These are phyloP conservation scores for Plectosphaerella cucumerina DNA, from an alignment of 2,329 filamentous ascomycete genomes.

Conservation along the genomic window DNA sequence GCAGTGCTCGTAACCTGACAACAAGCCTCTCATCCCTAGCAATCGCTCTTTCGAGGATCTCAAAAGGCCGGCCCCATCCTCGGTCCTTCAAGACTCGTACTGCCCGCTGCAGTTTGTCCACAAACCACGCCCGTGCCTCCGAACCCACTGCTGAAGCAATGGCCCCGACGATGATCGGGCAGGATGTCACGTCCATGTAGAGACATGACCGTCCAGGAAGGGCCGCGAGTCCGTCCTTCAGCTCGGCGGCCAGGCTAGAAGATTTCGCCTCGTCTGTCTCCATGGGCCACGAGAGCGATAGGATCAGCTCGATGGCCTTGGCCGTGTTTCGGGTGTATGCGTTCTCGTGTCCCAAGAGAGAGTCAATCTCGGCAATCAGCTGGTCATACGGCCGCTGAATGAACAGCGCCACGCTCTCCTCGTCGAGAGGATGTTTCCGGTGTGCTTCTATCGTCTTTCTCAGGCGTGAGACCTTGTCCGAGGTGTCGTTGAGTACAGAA, in stretches of 20 bases:
- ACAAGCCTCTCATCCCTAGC: too few species aligned
- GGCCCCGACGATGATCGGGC: slow-evolving; percentile 5
- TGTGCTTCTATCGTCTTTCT: background rate
- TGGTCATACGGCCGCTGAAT: background rate
- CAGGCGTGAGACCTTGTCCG: background rate
- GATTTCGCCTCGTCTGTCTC: background rate
- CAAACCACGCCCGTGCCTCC: slow-evolving; percentile 5
- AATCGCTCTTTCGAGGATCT: too few species aligned
- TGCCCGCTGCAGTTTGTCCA: background rate
- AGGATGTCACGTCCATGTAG: slow-evolving; percentile 9
- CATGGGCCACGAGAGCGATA: background rate
- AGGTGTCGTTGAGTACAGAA: background rate
- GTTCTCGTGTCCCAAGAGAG: background rate
- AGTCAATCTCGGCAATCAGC: background rate
- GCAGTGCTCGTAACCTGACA: too few species aligned
- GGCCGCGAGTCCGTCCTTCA: background rate
- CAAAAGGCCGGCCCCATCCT: too few species aligned
- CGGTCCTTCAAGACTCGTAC: too few species aligned
- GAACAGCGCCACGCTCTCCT: background rate
- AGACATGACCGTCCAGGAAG: background rate
- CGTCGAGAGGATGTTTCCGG: background rate
- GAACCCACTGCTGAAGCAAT: slow-evolving; percentile 1
- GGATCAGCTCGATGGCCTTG: background rate
- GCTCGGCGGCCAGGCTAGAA: background rate
- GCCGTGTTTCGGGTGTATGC: background rate